Evolutionary conservation across 345 rosid genomes (phyloP).

Genomic region (Acer negundo): DNA sequence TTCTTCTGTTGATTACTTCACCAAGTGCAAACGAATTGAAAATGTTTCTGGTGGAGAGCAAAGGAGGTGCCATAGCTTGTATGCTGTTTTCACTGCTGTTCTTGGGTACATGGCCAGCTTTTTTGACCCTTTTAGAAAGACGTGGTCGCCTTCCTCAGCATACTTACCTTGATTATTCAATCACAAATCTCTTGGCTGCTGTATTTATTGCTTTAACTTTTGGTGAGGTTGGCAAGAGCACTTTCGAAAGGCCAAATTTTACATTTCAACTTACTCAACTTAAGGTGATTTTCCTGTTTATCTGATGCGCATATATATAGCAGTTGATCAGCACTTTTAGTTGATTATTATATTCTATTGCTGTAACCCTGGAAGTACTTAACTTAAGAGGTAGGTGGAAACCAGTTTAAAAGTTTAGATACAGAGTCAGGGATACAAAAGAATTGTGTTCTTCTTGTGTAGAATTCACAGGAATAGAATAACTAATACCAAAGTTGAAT

Average conservation of each 20-base stretch:
- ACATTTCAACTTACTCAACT: constrained; percentile 53
- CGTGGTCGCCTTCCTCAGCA: constrained; percentile 92
- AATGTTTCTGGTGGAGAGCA: constrained; percentile 81
- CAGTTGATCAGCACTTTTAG: no score
- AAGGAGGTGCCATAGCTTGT: constrained; percentile 79
- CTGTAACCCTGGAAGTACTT: no score
- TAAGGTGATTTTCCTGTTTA: constrained; percentile 34
- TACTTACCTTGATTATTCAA: constrained; percentile 80
- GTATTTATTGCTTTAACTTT: constrained; percentile 67
- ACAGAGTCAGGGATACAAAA: not conserved
- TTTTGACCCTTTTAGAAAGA: constrained; percentile 73
- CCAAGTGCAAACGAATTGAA: constrained; percentile 26
- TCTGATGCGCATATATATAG: not conserved
- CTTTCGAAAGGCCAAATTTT: constrained; percentile 51
- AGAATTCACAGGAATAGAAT: not conserved
- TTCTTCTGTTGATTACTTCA: constrained; percentile 16
- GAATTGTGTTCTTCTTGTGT: not conserved
- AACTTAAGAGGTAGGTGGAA: no score
- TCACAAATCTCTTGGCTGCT: constrained; percentile 76
- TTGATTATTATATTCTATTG: not conserved
- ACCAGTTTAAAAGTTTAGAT: not conserved
- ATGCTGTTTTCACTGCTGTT: constrained; percentile 65
- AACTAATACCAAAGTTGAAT: not conserved
- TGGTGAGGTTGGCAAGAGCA: constrained; percentile 48
- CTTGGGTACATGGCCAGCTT: constrained; percentile 91